Evolutionary conservation across 345 rosid genomes (phyloP).

Genomic region (Odontarrhena argentea): DNA sequence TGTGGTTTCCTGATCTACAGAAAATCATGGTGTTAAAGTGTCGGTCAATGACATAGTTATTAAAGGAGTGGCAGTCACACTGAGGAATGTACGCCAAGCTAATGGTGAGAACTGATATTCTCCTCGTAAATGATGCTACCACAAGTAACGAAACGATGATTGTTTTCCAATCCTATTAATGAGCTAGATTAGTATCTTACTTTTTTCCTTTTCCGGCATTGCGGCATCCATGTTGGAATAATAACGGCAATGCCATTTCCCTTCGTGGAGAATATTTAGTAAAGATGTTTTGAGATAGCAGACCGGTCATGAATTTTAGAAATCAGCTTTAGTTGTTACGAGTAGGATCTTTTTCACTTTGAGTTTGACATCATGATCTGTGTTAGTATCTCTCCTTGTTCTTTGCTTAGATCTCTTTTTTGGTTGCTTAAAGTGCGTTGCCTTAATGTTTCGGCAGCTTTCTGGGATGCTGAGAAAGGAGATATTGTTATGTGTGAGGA

Average conservation of each 20-base stretch:
- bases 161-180: slow-evolving; percentile 3
- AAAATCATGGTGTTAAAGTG: slow-evolving; percentile 77
- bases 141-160: not conserved
- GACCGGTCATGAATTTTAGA: slow-evolving; percentile 19
- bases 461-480: slow-evolving; percentile 78
- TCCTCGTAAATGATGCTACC: slow-evolving; percentile 1
- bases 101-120: slow-evolving; percentile 65
- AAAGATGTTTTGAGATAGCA: slow-evolving; percentile 6
- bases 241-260: not conserved
- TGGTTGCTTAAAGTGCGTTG: slow-evolving; percentile 29
- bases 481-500: slow-evolving; percentile 66
- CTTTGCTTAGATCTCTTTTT: slow-evolving; percentile 23
- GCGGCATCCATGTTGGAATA: slow-evolving; percentile 4
- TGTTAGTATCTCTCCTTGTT: slow-evolving; percentile 19
- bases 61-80: slow-evolving; percentile 85
- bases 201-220: slow-evolving; percentile 5
- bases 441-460: slow-evolving; percentile 56
- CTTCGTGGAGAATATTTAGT: slow-evolving; percentile 4
- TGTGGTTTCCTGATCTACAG: slow-evolving; percentile 52
- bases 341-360: slow-evolving; percentile 14
- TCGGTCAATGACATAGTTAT: slow-evolving; percentile 98
- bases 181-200: slow-evolving; percentile 20
- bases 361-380: slow-evolving; percentile 26
- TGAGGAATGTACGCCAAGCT: slow-evolving; percentile 82
- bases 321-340: slow-evolving; percentile 7